Percentiles rank a stretch among this genome's conserved stretches.
Conservation (phyloP, 352 stramenopile species). For the Saprolegnia parasitica region DNA sequence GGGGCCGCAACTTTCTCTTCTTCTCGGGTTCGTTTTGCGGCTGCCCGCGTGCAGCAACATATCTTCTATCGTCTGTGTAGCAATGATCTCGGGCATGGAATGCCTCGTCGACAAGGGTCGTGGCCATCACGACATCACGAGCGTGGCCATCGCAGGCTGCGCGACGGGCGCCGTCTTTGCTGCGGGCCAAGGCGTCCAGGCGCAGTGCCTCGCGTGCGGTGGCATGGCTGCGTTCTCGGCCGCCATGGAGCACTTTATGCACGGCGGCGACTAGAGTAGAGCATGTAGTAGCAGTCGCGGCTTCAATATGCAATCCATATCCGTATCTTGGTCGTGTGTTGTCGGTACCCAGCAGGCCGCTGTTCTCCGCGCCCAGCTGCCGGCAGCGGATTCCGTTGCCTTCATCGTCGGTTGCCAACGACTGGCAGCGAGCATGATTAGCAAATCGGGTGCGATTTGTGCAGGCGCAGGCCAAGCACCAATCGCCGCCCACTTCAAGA, state of each 20-base stretch:
- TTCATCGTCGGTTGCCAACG: neutral
- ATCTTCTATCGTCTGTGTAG: constrained; percentile 34
- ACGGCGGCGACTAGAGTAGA: constrained; percentile 34
- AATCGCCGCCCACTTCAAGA: too few relatives aligned
- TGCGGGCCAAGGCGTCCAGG: constrained; percentile 89
- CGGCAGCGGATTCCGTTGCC: neutral
- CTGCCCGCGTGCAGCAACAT: neutral
- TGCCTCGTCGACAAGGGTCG: constrained; percentile 92
- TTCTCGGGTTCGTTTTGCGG: constrained; percentile 53
- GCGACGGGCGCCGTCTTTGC: constrained; percentile 93
- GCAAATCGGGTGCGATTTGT: neutral
- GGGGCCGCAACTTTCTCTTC: constrained; percentile 83
- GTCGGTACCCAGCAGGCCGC: too few relatives aligned
- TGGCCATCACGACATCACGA: constrained; percentile 93
- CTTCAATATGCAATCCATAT: neutral
- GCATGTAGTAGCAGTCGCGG: too few relatives aligned
- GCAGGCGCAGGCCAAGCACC: too few relatives aligned
- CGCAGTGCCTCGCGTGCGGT: constrained; percentile 90
- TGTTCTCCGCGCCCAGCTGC: too few relatives aligned
- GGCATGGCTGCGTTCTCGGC: constrained; percentile 90
- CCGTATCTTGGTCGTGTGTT: too few relatives aligned
- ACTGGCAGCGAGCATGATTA: neutral
- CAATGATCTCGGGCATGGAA: constrained; percentile 93
- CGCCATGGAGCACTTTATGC: constrained; percentile 85
- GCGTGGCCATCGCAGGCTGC: constrained; percentile 91